Conservation (phyloP, 1,284 basidiomycete species). For the Malassezia obtusa region DNA sequence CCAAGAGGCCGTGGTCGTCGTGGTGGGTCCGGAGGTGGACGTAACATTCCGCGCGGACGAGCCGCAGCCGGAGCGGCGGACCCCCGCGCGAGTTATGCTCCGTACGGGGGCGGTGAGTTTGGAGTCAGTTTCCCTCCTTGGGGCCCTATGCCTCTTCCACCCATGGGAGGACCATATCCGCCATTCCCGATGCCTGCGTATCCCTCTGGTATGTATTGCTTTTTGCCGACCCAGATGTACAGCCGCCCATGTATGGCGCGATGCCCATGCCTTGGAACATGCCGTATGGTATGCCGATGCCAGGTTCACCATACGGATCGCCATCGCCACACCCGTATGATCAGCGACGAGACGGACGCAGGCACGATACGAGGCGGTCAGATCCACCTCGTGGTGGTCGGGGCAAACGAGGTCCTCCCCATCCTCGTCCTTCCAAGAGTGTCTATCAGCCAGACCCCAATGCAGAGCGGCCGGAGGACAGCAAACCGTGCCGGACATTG, state of each 20-base stretch:
- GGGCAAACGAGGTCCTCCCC: background rate
- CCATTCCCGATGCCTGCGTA: slow-evolving; percentile 7
- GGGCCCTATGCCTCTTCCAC: background rate
- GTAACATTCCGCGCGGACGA: slow-evolving; percentile 15
- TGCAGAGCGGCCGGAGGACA: slow-evolving; percentile 69
- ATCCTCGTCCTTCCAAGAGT: slow-evolving; percentile 13
- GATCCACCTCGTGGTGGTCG: background rate
- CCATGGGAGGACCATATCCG: background rate
- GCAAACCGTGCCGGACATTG: slow-evolving; percentile 83
- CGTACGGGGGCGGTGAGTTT: slow-evolving; percentile 12
- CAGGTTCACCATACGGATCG: background rate
- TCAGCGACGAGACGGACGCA: background rate
- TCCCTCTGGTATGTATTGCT: background rate
- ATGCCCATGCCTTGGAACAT: background rate
- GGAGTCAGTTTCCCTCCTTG: slow-evolving; percentile 7
- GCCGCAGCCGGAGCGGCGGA: slow-evolving; percentile 17
- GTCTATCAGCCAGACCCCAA: slow-evolving; percentile 16
- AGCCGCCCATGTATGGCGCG: background rate
- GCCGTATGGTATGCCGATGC: background rate
- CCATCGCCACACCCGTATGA: background rate
- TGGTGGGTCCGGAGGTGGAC: slow-evolving; percentile 23
- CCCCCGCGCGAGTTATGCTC: slow-evolving; percentile 16
- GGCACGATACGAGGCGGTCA: background rate
- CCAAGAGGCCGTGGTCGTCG: slow-evolving; percentile 14
- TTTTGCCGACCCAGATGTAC: background rate